A percentile compares a stretch with the other conserved stretches of the same genome.
phyloP scores from a whole-genome alignment of 1,139 yeast genomes.

The Lodderomyces oxycetoniae region DNA sequence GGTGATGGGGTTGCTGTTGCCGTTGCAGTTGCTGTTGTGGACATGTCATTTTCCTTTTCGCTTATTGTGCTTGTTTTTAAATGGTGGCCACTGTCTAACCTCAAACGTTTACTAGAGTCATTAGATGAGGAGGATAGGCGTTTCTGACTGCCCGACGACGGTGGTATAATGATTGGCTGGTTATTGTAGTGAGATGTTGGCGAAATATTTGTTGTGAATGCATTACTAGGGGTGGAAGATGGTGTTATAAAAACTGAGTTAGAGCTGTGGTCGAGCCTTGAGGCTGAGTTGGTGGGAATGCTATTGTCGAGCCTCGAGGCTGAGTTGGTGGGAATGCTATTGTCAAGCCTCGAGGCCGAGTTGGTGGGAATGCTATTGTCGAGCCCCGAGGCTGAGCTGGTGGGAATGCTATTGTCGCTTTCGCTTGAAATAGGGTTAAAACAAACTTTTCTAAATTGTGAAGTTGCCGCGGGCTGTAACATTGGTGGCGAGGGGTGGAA shows the following conservation, averaged over 20 bases:
- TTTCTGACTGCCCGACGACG: conserved; percentile 5
- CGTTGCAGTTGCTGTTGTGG: too few species aligned
- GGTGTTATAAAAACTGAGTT: too few species aligned
- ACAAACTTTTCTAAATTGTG: conserved; percentile 35
- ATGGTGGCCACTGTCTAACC: conserved; percentile 10
- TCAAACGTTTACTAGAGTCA: conserved; percentile 14
- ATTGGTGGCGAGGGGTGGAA: not conserved
- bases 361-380: too few species aligned
- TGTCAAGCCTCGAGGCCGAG: conserved; percentile 10
- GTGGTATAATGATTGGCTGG: too few species aligned
- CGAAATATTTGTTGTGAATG: too few species aligned
- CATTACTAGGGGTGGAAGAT: too few species aligned
- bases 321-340: not conserved
- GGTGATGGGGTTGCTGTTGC: conserved; percentile 7
- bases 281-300: not conserved
- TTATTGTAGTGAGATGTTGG: too few species aligned
- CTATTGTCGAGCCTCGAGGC: too few species aligned
- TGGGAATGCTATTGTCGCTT: conserved; percentile 5
- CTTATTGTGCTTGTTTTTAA: conserved; percentile 6
- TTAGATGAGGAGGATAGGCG: conserved; percentile 14
- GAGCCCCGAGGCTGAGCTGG: too few species aligned
- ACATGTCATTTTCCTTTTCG: too few species aligned
- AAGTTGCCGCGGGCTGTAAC: conserved; percentile 16
- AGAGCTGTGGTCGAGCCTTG: not conserved
- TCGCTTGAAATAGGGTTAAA: conserved; percentile 18